A percentile compares a stretch with the other conserved stretches of the same genome.
Evolutionary conservation across 2,329 filamentous ascomycete species (phyloP).

Genomic region (Pseudocercospora crystallina): DNA sequence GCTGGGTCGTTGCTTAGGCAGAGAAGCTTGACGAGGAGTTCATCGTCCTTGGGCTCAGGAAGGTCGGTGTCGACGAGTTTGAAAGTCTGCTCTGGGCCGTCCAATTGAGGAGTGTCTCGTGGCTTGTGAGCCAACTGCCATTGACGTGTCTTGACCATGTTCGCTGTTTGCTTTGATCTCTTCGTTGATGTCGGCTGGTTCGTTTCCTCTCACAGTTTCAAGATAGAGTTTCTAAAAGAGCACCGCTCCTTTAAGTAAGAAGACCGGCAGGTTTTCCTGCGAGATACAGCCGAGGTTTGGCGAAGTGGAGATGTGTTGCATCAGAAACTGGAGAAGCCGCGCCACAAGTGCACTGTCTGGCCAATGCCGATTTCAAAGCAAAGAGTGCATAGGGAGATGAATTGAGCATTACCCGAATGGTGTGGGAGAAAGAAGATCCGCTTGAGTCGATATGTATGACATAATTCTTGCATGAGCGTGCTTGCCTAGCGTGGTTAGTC

Average conservation of each 20-base stretch:
- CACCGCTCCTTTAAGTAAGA: neutral
- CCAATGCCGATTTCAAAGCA: no score
- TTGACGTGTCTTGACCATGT: conserved; percentile 58
- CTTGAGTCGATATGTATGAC: no score
- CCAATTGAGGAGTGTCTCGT: conserved; percentile 36
- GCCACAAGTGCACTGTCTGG: neutral
- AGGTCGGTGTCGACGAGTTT: conserved; percentile 33
- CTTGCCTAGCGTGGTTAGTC: no score
- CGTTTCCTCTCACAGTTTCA: no score
- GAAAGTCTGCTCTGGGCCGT: conserved; percentile 43
- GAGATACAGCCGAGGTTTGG: conserved; percentile 7
- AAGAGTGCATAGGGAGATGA: no score
- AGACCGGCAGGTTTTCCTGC: conserved; percentile 1
- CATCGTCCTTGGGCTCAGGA: conserved; percentile 35
- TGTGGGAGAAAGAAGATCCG: no score
- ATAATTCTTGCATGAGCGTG: no score
- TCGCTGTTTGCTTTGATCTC: conserved; percentile 31
- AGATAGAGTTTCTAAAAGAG: no score
- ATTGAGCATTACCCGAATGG: no score
- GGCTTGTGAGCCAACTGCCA: conserved; percentile 47
- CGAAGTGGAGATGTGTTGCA: no score
- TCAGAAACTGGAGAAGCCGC: neutral
- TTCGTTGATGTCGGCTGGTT: no score
- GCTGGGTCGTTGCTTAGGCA: conserved; percentile 56
- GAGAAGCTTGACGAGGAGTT: conserved; percentile 49